Evolutionary conservation across 2,329 filamentous ascomycete genomes (phyloP).

Genomic region (Alternaria gansuensis): DNA sequence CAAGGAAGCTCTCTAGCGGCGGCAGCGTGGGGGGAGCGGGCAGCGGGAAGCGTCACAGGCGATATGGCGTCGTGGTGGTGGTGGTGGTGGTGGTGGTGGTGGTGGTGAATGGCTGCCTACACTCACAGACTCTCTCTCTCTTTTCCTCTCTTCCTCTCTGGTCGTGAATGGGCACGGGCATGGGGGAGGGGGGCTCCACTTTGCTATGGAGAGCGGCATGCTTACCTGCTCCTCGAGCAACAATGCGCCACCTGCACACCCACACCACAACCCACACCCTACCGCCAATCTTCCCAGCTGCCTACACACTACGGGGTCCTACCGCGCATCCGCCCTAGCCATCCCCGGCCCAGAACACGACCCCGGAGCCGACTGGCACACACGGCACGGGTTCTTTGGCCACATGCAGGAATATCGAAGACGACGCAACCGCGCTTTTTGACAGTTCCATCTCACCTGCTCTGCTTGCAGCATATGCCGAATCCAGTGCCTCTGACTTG

Average conservation of each 20-base stretch:
- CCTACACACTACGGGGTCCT: slow-evolving; percentile 14
- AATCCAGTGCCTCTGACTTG: background rate
- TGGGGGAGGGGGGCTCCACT: slow-evolving; percentile 13
- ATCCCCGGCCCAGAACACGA: slow-evolving; percentile 9
- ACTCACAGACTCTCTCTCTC: background rate
- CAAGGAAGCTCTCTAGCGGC: background rate
- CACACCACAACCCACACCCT: slow-evolving; percentile 3
- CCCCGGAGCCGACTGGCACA: background rate
- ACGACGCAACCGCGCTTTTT: background rate
- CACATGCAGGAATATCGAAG: slow-evolving; percentile 3
- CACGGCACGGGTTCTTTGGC: background rate
- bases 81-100: slow-evolving; percentile 4
- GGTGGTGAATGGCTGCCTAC: slow-evolving; percentile 5
- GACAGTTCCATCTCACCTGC: background rate
- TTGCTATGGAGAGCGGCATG: slow-evolving; percentile 21
- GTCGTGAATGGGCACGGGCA: slow-evolving; percentile 9
- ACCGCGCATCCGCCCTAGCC: slow-evolving; percentile 9
- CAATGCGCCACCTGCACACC: slow-evolving; percentile 22
- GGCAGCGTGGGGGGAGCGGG: background rate
- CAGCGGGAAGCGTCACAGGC: slow-evolving; percentile 1
- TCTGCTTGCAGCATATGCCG: slow-evolving; percentile 1
- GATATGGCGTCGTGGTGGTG: background rate
- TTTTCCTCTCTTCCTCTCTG: background rate
- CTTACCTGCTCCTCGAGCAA: slow-evolving; percentile 15
- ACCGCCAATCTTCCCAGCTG: background rate